These are phyloP conservation scores for Tricholoma furcatifolium DNA, from an alignment of 768 basidiomycete genomes.

Conservation along the genomic window DNA sequence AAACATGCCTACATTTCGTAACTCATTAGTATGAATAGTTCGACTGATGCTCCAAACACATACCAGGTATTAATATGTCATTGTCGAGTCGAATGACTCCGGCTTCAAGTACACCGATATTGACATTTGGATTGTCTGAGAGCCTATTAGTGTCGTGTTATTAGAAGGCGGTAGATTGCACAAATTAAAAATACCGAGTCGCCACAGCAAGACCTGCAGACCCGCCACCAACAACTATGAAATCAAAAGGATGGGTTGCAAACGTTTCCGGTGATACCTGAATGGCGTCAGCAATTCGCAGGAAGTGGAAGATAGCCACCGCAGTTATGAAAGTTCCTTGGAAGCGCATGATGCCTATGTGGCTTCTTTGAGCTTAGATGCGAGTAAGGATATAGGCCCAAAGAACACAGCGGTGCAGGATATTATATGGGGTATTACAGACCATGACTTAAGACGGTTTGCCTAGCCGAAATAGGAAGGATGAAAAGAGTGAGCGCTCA, in stretches of 20 bases:
- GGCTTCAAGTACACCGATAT: conserved; percentile 38
- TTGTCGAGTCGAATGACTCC: conserved; percentile 19
- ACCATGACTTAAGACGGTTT: too few species aligned
- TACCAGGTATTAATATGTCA: conserved; percentile 20
- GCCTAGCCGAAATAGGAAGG: too few species aligned
- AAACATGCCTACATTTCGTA: not conserved
- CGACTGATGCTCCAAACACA: not conserved
- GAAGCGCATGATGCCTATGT: not conserved
- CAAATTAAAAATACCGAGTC: conserved; percentile 12
- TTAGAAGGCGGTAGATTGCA: not conserved
- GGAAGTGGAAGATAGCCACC: not conserved
- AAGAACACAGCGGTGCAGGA: too few species aligned
- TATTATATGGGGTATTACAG: too few species aligned
- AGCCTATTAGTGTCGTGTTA: conserved; percentile 24
- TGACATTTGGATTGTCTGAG: conserved; percentile 31
- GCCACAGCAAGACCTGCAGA: conserved; percentile 22
- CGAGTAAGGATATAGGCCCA: too few species aligned
- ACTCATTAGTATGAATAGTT: not conserved
- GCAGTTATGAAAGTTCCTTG: not conserved
- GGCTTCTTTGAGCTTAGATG: too few species aligned
- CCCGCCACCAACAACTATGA: conserved; percentile 25
- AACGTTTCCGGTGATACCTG: not conserved
- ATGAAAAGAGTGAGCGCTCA: too few species aligned
- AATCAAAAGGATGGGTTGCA: conserved; percentile 16
- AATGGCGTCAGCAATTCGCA: not conserved